Base-by-base conservation (phyloP, 1,139 yeast genomes). In the Candida sp. region DNA sequence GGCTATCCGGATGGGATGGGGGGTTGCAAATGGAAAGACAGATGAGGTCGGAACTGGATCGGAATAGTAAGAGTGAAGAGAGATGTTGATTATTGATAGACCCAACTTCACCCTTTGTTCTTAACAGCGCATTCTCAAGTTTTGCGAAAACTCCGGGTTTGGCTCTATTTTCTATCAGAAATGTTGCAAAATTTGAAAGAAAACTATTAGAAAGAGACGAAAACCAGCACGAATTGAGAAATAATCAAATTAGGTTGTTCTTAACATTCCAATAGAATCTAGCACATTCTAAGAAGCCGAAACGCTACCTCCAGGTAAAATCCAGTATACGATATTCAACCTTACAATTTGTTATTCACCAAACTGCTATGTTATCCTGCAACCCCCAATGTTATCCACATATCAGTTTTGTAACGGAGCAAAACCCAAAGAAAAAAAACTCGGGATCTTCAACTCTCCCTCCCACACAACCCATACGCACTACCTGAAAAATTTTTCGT, bases 401-500 rank as follows among this genome's bases (percentile, higher is more conserved):
- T n/a, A 11, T 9, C 17, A 33, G 12, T 12, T 12, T 4, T 7
- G 9, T 7, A 34, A 34, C 25, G 12, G 11, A 22, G 35, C 38
- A 12, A 25, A 34, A 12, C 25, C 12, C 12, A 12, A 32, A 32
- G 12, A 32, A 32, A 9, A 32, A 32, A 32, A 32, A 32, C 38
- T 34, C 38, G 25, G 38, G 23, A 34, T 34, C 22, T 12, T 34
- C 23, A 25, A 34, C 23, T 25, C 25, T 34, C 22, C 22, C 38
- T 9, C 44, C 43, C 43, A 26, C 25, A 39, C 22, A 39, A 11
- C 32, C 6, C 27, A 8, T 33, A 11, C 26, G 28, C n/a, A 28
- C 12, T 41, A 5, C 9, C 27, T 31, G 44, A 45, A 45, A 45
- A 45, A 32, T 45, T 45, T 40, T 40, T 32, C 11, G 11, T n/a